phyloP scores from a whole-genome alignment of 352 stramenopile genomes.

The Aphanomyces astaci region DNA sequence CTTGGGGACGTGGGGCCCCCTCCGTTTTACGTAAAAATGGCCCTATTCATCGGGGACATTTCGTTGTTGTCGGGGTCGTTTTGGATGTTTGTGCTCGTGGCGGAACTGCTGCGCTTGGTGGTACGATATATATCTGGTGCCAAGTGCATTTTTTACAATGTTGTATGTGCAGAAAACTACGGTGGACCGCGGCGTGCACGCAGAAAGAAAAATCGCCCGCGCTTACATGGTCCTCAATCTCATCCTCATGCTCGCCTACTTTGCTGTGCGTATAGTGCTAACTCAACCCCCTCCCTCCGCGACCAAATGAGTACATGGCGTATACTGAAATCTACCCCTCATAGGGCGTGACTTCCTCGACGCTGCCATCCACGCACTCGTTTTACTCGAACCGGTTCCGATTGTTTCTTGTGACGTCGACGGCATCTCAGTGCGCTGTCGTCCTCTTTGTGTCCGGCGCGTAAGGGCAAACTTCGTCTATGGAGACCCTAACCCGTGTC shows the following conservation, averaged over 20 bases:
- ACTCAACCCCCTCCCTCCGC: background rate
- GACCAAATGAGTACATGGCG: too few relatives aligned
- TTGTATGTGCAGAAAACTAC: slow-evolving; percentile 8
- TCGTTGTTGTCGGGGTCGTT: background rate
- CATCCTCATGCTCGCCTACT: background rate
- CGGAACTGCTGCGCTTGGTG: slow-evolving; percentile 6
- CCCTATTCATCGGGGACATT: slow-evolving; percentile 8
- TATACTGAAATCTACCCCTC: too few relatives aligned
- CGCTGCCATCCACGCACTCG: too few relatives aligned
- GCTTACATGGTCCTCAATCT: background rate
- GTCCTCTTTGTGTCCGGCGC: background rate
- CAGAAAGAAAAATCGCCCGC: background rate
- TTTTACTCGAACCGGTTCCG: slow-evolving; percentile 7
- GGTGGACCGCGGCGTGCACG: slow-evolving; percentile 3
- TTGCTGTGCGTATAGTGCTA: background rate
- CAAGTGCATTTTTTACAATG: background rate
- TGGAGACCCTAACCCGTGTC: too few relatives aligned
- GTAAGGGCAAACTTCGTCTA: too few relatives aligned
- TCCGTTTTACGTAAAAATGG: background rate
- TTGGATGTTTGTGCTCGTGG: slow-evolving; percentile 19
- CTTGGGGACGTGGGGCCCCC: too few relatives aligned
- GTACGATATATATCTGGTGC: background rate
- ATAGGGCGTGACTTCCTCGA: too few relatives aligned
- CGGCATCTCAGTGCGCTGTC: background rate
- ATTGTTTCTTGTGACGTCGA: background rate